A percentile compares a stretch with the other conserved stretches of the same genome.
These are phyloP conservation scores for Smittium culicis DNA, from an alignment of 371 early-diverging fungal species.

Conservation along the genomic window DNA sequence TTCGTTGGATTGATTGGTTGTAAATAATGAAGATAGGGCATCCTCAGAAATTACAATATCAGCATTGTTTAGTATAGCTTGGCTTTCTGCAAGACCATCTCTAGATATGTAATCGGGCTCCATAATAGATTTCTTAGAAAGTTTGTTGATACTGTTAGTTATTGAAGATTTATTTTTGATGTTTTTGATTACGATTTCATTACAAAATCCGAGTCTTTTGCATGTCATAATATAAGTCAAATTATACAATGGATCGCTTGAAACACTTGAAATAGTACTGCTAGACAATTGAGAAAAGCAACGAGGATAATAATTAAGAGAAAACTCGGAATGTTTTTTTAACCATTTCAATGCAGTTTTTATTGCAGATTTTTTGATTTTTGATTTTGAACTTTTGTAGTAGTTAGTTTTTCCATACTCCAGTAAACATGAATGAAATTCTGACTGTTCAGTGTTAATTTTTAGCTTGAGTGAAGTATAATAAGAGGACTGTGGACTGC, in stretches of 20 bases:
- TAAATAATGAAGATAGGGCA: background rate
- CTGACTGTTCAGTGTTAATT: background rate
- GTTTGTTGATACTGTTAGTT: background rate
- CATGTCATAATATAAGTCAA: background rate
- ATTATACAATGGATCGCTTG: background rate
- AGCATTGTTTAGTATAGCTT: background rate
- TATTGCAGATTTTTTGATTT: background rate
- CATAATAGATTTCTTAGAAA: background rate
- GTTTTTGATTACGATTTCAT: conserved; percentile 1
- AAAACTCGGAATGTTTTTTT: background rate
- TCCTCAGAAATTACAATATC: conserved; percentile 12
- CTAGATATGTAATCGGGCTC: background rate
- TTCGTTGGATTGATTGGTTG: background rate
- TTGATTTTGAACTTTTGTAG: background rate
- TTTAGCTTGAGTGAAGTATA: background rate
- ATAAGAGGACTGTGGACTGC: background rate
- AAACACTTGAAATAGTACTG: background rate
- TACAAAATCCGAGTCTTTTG: background rate
- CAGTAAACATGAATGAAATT: background rate
- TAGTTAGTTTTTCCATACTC: background rate
- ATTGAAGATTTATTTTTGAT: background rate
- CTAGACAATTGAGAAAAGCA: background rate
- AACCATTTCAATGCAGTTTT: background rate
- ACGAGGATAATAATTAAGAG: background rate
- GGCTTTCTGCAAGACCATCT: background rate